Percentiles rank a stretch among this genome's conserved stretches.
Conservation (phyloP, 164 flowering plant species). For the Berberis thunbergii region DNA sequence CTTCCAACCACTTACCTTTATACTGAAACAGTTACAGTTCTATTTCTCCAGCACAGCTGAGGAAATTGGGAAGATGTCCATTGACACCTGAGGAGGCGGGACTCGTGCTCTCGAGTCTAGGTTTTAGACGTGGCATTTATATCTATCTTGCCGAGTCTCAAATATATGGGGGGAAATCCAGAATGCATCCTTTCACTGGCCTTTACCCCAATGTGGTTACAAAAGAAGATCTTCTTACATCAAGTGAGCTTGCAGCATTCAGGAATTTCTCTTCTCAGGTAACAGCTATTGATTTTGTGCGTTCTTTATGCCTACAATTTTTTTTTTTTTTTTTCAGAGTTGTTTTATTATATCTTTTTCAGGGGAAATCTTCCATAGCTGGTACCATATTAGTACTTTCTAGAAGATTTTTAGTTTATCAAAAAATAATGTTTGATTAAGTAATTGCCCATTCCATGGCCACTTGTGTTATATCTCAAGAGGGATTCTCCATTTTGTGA, state of each 20-base stretch:
- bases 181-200: constrained; percentile 58
- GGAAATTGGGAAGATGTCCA: constrained; percentile 80
- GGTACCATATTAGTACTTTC: no score
- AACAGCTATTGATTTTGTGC: neutral
- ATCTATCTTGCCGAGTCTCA: constrained; percentile 85
- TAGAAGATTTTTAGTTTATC: no score
- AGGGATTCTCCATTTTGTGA: no score
- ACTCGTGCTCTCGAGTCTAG: constrained; percentile 78
- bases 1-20: neutral
- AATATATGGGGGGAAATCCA: constrained; percentile 69
- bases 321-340: no score
- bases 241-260: constrained; percentile 79
- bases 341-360: no score
- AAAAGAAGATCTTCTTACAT: constrained; percentile 78
- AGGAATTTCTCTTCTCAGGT: constrained; percentile 95
- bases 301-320: neutral
- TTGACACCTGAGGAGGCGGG: constrained; percentile 97
- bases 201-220: constrained; percentile 84
- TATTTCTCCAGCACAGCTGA: constrained; percentile 46
- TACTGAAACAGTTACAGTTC: constrained; percentile 35
- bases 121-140: constrained; percentile 51
- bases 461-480: no score
- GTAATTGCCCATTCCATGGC: no score
- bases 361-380: no score
- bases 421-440: no score